Conservation (phyloP, 345 rosid genomes). For the Combretum micranthum region DNA sequence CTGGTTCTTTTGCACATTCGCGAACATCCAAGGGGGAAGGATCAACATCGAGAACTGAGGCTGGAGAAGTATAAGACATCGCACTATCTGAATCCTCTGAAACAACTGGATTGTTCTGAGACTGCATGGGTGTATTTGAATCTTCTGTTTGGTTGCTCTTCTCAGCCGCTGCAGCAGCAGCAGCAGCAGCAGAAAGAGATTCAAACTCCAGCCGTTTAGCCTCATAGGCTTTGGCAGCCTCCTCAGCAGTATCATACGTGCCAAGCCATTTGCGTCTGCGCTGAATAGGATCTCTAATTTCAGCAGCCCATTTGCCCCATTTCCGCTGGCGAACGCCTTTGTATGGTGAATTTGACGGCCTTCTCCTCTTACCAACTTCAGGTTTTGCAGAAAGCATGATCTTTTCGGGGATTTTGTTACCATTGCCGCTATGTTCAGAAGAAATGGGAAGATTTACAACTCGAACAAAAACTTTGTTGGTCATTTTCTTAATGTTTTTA, state of each 20-base stretch:
- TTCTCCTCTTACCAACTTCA: slow-evolving; percentile 7
- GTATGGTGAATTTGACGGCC: slow-evolving; percentile 7
- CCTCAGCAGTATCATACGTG: slow-evolving; percentile 59
- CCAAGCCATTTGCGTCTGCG: slow-evolving; percentile 70
- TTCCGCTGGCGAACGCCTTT: slow-evolving; percentile 72
- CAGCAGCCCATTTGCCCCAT: slow-evolving; percentile 98
- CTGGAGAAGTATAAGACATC: slow-evolving; percentile 48
- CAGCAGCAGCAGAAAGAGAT: slow-evolving; percentile 13
- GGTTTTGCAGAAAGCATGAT: slow-evolving; percentile 20
- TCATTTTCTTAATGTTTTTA: not conserved
- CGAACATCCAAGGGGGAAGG: slow-evolving; percentile 22
- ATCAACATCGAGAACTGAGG: slow-evolving; percentile 45
- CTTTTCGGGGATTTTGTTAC: slow-evolving; percentile 24
- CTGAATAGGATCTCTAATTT: slow-evolving; percentile 57
- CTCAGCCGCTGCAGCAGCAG: slow-evolving; percentile 14
- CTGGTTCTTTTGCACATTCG: slow-evolving; percentile 9
- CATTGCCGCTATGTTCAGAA: slow-evolving; percentile 55
- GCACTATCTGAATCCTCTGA: slow-evolving; percentile 44
- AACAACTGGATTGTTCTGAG: slow-evolving; percentile 6
- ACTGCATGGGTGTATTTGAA: slow-evolving; percentile 5
- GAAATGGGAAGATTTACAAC: slow-evolving; percentile 59
- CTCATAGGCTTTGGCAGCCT: slow-evolving; percentile 70
- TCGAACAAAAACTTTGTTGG: slow-evolving; percentile 41
- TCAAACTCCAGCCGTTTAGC: slow-evolving; percentile 57
- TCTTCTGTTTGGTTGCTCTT: slow-evolving; percentile 16